Evolutionary conservation across 2,329 filamentous ascomycete species (phyloP).

Genomic region (Hymenoscyphus infarciens): DNA sequence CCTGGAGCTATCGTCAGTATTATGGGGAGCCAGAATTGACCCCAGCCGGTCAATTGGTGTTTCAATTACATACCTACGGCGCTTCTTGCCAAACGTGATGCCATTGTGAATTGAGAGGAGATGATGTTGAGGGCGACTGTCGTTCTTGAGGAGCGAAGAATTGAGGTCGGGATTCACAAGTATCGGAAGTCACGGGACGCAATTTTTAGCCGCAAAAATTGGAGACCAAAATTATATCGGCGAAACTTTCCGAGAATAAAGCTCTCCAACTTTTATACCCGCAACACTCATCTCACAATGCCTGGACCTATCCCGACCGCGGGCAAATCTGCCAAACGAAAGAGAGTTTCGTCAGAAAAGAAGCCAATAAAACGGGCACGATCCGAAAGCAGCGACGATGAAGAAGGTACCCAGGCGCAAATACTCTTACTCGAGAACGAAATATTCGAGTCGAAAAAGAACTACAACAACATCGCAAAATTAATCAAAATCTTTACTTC

Average conservation of each 20-base stretch:
- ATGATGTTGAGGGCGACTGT: slow-evolving; percentile 43
- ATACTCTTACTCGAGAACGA: slow-evolving; percentile 75
- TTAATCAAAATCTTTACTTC: slow-evolving; percentile 60
- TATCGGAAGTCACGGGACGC: slow-evolving; percentile 14
- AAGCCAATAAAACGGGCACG: slow-evolving; percentile 43
- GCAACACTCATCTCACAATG: slow-evolving; percentile 26
- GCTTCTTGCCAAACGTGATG: slow-evolving; percentile 94
- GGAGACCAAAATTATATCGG: slow-evolving; percentile 11
- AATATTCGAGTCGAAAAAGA: slow-evolving; percentile 79
- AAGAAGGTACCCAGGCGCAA: slow-evolving; percentile 57
- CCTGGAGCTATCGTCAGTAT: slow-evolving; percentile 47
- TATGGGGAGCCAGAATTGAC: slow-evolving; percentile 25
- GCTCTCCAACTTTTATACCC: background rate
- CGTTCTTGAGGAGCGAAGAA: slow-evolving; percentile 28
- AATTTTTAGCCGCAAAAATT: slow-evolving; percentile 7
- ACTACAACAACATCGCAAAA: slow-evolving; percentile 85
- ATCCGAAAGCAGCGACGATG: slow-evolving; percentile 44
- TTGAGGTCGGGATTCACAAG: slow-evolving; percentile 27
- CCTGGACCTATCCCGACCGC: slow-evolving; percentile 20
- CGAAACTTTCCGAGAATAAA: slow-evolving; percentile 10
- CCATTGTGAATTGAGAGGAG: slow-evolving; percentile 75
- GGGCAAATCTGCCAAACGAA: slow-evolving; percentile 38
- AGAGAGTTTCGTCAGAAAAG: slow-evolving; percentile 49
- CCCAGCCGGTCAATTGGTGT: slow-evolving; percentile 8
- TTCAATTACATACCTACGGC: slow-evolving; percentile 73